These are phyloP conservation scores for Tylopilus sp. DNA, from an alignment of 1,284 basidiomycete genomes.

Conservation along the genomic window DNA sequence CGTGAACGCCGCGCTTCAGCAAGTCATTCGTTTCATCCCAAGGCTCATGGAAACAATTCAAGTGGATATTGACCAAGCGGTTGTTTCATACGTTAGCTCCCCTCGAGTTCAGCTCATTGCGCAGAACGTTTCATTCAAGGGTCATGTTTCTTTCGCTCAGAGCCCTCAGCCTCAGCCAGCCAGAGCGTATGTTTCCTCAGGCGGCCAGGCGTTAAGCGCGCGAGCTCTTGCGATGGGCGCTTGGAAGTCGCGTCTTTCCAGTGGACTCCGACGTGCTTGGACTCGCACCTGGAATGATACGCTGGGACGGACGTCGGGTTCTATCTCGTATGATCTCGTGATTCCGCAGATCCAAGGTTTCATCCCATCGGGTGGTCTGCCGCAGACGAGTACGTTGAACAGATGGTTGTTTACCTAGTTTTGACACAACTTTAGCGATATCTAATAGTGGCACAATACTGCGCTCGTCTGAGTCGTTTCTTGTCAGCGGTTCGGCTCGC, in stretches of 20 bases:
- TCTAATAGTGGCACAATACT: slow-evolving; percentile 37
- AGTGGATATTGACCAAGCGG: slow-evolving; percentile 58
- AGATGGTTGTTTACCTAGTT: neutral
- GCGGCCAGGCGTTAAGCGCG: slow-evolving; percentile 31
- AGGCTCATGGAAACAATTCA: slow-evolving; percentile 60
- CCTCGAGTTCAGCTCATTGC: slow-evolving; percentile 49
- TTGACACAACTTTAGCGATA: slow-evolving; percentile 12
- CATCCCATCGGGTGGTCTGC: slow-evolving; percentile 20
- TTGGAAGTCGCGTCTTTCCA: slow-evolving; percentile 57
- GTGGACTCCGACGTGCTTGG: slow-evolving; percentile 59
- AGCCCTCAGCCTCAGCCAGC: slow-evolving; percentile 36
- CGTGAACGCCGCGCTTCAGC: slow-evolving; percentile 52
- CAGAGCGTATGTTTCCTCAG: slow-evolving; percentile 25
- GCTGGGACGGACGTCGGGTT: slow-evolving; percentile 58
- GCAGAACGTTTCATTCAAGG: slow-evolving; percentile 50
- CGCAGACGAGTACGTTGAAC: slow-evolving; percentile 30
- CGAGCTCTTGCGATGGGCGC: slow-evolving; percentile 48
- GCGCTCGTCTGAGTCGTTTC: slow-evolving; percentile 43
- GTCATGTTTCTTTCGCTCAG: slow-evolving; percentile 52
- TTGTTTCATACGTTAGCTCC: slow-evolving; percentile 47
- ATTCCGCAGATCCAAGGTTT: slow-evolving; percentile 48
- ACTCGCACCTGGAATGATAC: slow-evolving; percentile 64
- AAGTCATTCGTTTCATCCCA: slow-evolving; percentile 61
- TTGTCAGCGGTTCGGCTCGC: slow-evolving; percentile 45
- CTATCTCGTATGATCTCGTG: slow-evolving; percentile 48